phyloP scores from a whole-genome alignment of 75 land plant species.

The Isoetes taiwanensis region DNA sequence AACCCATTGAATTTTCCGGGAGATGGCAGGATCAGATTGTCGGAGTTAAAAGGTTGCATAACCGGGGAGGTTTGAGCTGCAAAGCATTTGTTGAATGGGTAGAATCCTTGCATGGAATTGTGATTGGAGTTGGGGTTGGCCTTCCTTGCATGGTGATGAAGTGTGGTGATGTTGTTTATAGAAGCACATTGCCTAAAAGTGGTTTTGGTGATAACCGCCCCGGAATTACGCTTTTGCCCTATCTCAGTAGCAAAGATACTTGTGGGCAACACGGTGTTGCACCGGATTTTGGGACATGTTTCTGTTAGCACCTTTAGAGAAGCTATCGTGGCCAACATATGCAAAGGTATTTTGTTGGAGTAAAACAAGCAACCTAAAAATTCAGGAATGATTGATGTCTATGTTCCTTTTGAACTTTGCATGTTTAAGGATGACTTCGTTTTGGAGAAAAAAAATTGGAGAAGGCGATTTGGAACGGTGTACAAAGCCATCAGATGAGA shows the following conservation, averaged over 20 bases:
- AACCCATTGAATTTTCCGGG: too few relatives aligned
- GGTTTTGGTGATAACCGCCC: conserved; percentile 59
- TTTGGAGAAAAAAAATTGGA: conserved; percentile 85
- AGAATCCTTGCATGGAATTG: conserved; percentile 29
- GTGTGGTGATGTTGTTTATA: conserved; percentile 91
- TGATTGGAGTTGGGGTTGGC: conserved; percentile 91
- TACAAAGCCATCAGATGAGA: too few relatives aligned
- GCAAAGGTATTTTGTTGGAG: conserved; percentile 47
- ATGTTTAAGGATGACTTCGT: conserved; percentile 64
- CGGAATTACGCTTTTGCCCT: conserved; percentile 78
- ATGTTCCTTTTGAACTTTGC: not conserved
- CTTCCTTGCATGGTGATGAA: conserved; percentile 98
- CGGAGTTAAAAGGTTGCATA: too few relatives aligned
- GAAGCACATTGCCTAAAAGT: conserved; percentile 85
- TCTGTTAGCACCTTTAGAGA: conserved; percentile 75
- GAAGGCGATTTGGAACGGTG: too few relatives aligned
- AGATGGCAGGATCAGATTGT: too few relatives aligned
- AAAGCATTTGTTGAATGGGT: conserved; percentile 13
- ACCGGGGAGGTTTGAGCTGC: too few relatives aligned
- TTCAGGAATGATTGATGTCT: too few relatives aligned
- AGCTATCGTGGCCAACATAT: conserved; percentile 55
- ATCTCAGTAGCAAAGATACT: too few relatives aligned
- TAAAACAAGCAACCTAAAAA: too few relatives aligned
- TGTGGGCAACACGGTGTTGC: too few relatives aligned
- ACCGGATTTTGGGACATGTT: conserved; percentile 99